Percentiles rank a stretch among this genome's conserved stretches.
Conservation (phyloP, 1,139 yeast species). For the Pichia sp. region DNA sequence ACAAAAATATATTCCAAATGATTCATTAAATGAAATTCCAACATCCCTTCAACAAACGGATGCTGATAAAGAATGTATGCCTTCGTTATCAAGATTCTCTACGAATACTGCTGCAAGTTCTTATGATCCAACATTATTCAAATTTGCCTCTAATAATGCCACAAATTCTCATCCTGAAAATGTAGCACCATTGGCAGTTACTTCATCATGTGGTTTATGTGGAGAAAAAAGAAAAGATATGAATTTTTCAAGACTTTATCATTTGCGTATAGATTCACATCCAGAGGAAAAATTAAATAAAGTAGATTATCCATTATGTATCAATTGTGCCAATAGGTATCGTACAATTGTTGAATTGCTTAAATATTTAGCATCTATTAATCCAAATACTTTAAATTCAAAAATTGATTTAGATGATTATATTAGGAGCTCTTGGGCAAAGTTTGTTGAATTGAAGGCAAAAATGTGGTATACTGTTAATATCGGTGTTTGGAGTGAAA, state of each 20-base stretch:
- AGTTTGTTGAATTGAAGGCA: conserved; percentile 47
- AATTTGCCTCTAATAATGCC: conserved; percentile 6
- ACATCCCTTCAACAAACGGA: conserved; percentile 7
- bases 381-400: too few species aligned
- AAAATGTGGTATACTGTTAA: conserved; percentile 74
- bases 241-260: conserved; percentile 71
- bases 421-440: conserved; percentile 48
- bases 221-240: conserved; percentile 67
- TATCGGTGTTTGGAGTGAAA: conserved; percentile 55
- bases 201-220: conserved; percentile 73
- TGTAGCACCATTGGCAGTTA: conserved; percentile 59
- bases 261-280: conserved; percentile 46
- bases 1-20: conserved; percentile 9
- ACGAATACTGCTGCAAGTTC: conserved; percentile 4
- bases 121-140: conserved; percentile 12
- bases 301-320: conserved; percentile 66
- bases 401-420: conserved; percentile 20
- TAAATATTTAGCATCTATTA: conserved; percentile 55
- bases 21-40: conserved; percentile 12
- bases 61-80: conserved; percentile 2
- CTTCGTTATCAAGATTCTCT: conserved; percentile 7
- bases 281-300: conserved; percentile 27
- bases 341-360: conserved; percentile 81
- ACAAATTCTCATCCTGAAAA: conserved; percentile 18
- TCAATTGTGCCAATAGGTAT: conserved; percentile 71